Base-by-base conservation (phyloP, 768 basidiomycete genomes). In the Psilocybe cyanescens region DNA sequence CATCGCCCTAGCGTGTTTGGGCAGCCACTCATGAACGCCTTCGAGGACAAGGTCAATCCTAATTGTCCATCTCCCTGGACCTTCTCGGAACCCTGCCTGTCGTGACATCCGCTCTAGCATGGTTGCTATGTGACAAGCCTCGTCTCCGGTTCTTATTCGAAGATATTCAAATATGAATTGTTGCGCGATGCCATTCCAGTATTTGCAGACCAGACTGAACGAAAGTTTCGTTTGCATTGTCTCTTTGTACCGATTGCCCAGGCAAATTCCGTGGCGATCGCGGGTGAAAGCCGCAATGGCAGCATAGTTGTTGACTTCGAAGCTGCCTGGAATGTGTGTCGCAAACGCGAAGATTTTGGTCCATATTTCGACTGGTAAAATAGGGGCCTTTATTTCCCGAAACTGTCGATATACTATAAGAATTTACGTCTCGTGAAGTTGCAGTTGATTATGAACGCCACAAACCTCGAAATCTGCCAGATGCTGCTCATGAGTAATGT, bases 351-450 rank as follows among this genome's bases (percentile, higher is more conserved):
- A 68, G 17, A 73, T 70, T 24, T 66, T 63, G 19, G 56, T 53
- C 73, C 73, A 74, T 19, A 73, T 57, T 62, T 74, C 73, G 30
- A 66, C 48, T 9, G 73, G 73, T 16, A 44, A 17, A 70, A 55
- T 17, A 28, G 59, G 46, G n/a, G 57, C 37, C n/a, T 50, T 28
- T 12, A 39, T 39, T 8, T 37, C 16, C 29, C 35, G 24, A 28
- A 14, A 30, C 44, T 31, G 19, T 37, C 24, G 31, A 5, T 47
- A 29, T 44, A 11, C 54, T 31, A 29, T 33, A 16, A 3, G 19
- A 12, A 33, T 30, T 24, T 44, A 16, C 4, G 8, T 44, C 14
- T n/a, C 5, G 6, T n/a, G 4, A 44, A 5, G 6, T 44, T 44
- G 14, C 11, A 16, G 7, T 35, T 44, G 14, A 44, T 12, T 4